Evolutionary conservation across 805 yeast species (phyloP).

Genomic region (Zygosaccharomyces bailii): DNA sequence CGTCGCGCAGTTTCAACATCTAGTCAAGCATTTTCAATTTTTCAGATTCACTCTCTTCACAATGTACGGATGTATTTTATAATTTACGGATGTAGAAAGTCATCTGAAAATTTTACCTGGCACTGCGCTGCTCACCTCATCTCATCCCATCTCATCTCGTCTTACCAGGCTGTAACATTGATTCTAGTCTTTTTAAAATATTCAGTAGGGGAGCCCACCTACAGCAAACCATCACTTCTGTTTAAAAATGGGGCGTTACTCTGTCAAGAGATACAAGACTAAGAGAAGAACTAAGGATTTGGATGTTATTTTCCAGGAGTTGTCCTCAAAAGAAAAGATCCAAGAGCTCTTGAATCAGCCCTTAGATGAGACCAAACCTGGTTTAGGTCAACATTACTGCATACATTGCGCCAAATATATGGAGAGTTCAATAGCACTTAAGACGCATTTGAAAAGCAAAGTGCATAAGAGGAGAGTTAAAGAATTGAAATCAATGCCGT

Average conservation of each 20-base stretch:
- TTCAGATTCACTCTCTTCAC: background rate
- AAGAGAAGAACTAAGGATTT: slow-evolving; percentile 82
- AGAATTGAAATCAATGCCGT: slow-evolving; percentile 72
- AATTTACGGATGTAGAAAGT: slow-evolving; percentile 1
- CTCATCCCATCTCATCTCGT: slow-evolving; percentile 5
- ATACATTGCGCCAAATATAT: slow-evolving; percentile 91
- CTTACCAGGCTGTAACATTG: too few species aligned
- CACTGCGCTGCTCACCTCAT: slow-evolving; percentile 12
- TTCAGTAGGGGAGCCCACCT: background rate
- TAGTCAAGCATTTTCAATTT: background rate
- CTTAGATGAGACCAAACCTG: slow-evolving; percentile 85
- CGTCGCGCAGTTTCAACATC: too few species aligned
- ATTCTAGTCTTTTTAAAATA: too few species aligned
- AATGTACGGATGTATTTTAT: slow-evolving; percentile 9
- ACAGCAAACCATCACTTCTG: background rate
- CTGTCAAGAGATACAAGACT: slow-evolving; percentile 83
- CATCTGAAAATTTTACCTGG: slow-evolving; percentile 7
- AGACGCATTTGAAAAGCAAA: slow-evolving; percentile 69
- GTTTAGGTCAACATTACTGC: slow-evolving; percentile 92
- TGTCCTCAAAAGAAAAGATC: slow-evolving; percentile 62
- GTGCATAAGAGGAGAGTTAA: slow-evolving; percentile 84
- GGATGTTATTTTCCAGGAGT: slow-evolving; percentile 77
- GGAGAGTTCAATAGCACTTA: slow-evolving; percentile 70
- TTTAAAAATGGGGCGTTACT: slow-evolving; percentile 75
- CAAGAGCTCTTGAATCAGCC: slow-evolving; percentile 71